Base-by-base conservation (phyloP, 768 basidiomycete species). In the Mycena albidolilacea region DNA sequence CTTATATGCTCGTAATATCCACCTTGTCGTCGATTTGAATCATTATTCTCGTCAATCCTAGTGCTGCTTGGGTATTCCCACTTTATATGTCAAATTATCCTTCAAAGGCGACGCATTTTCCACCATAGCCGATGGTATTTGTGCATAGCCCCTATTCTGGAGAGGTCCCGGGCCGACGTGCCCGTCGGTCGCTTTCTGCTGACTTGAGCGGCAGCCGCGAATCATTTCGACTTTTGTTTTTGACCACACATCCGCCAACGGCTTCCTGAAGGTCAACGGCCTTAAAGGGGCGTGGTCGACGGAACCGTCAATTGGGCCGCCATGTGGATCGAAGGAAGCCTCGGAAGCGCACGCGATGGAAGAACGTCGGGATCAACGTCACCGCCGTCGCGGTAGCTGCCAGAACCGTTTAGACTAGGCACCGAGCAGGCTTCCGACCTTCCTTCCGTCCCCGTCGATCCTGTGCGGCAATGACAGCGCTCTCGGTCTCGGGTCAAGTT, bases 251-350 rank as follows among this genome's bases (percentile, higher is more conserved):
- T 43, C 54, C 52, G 48, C 61, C 21, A 30, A 30, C 30, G 30
- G 30, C 30, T 30, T 30, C 55, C 94, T 94, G 14, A 92, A 90
- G 82, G 91, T 88, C 60, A 84, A 87, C 74, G 97, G 97, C 12
- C 95, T 98, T 65, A 95, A 93, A 91, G 97, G 81, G 95, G 95
- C 55, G 96, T 98, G 84, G 97, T 97, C 9, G 98, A 99, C 80
- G 97, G 98, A 14, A 98, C 98, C 2, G 96, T 97, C 30, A 91
- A 91, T 76, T 86, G 97, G 65, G 97, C 97, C 17, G 91, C 94
- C n/a, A 98, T 99, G 96, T 98, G 97, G 78, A 92, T 94, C 12
- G 95, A 96, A 79, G 97, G 97, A 39, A 3, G 30, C 30, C 30
- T 30, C 38, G 54, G 59, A 71, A 71, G 59, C 50, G 39, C 48